Conservation (phyloP, 1,139 yeast species). For the Suhomyces chickasaworum region DNA sequence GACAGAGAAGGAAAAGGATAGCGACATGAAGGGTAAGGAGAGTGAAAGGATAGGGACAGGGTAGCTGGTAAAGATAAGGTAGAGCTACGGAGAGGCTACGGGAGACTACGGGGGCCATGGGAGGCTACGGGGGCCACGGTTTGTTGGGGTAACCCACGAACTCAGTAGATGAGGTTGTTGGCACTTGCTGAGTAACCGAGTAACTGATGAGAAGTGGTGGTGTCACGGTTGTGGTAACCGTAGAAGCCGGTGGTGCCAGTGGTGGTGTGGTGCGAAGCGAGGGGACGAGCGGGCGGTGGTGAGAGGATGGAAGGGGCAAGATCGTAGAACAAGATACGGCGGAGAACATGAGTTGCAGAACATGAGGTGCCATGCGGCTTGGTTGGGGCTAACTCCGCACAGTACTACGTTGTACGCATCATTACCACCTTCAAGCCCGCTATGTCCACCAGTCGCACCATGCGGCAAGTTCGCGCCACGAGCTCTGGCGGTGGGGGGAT, state of each 20-base stretch:
- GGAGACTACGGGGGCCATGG: too few species aligned
- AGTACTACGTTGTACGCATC: not conserved
- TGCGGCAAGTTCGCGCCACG: not conserved
- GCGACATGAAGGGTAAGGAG: too few species aligned
- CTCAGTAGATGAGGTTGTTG: not conserved
- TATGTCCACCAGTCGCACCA: not conserved
- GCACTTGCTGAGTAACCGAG: too few species aligned
- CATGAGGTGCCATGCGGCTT: constrained; percentile 1
- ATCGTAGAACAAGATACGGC: not conserved
- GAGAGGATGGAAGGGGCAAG: not conserved
- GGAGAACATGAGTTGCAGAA: not conserved
- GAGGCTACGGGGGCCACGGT: too few species aligned
- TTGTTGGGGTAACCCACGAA: too few species aligned
- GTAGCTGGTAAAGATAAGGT: too few species aligned
- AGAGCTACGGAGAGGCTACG: too few species aligned
- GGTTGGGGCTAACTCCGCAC: not conserved
- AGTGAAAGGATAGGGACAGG: too few species aligned
- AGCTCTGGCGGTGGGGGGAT: not conserved
- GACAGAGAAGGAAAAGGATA: too few species aligned
- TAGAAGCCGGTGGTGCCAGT: constrained; percentile 1
- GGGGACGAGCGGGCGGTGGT: not conserved
- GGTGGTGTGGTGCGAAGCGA: not conserved
- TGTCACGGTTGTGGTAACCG: constrained; percentile 3
- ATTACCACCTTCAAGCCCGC: not conserved
- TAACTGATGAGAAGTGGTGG: not conserved